A percentile compares a stretch with the other conserved stretches of the same genome.
Conservation (phyloP, 208 protist species). For the Angomonas deanei region DNA sequence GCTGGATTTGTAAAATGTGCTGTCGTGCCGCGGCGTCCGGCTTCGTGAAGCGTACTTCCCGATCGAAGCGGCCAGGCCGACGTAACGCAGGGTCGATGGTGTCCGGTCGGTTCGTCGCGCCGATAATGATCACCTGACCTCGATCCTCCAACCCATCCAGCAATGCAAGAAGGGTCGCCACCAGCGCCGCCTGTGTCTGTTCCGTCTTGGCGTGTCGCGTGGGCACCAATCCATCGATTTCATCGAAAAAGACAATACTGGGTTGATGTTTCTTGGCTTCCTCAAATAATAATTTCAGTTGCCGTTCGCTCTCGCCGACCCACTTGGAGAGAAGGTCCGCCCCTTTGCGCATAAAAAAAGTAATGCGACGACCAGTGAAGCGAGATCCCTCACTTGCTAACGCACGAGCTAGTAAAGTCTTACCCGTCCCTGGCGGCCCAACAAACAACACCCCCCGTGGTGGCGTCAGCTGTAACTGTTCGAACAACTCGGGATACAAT, state of each 20-base stretch:
- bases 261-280: slow-evolving; percentile 92
- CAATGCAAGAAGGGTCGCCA: slow-evolving; percentile 91
- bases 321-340: slow-evolving; percentile 98
- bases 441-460: slow-evolving; percentile 98
- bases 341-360: slow-evolving; percentile 97
- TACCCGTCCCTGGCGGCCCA: slow-evolving; percentile 99
- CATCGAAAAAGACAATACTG: slow-evolving; percentile 99
- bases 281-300: slow-evolving; percentile 96
- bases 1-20: slow-evolving; percentile 95
- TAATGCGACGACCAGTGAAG: slow-evolving; percentile 62
- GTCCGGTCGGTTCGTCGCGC: slow-evolving; percentile 94
- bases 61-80: slow-evolving; percentile 95
- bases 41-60: slow-evolving; percentile 90
- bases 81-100: slow-evolving; percentile 95
- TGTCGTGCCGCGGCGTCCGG: slow-evolving; percentile 69
- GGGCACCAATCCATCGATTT: slow-evolving; percentile 97
- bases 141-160: slow-evolving; percentile 93
- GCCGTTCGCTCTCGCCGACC: slow-evolving; percentile 97
- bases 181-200: slow-evolving; percentile 79
- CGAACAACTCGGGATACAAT: slow-evolving; percentile 63
- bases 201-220: slow-evolving; percentile 71
- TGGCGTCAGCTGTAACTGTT: slow-evolving; percentile 43
- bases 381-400: slow-evolving; percentile 98
- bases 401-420: slow-evolving; percentile 98
- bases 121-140: slow-evolving; percentile 93